Evolutionary conservation across 1,284 basidiomycete species (phyloP), one percentile per base, ranked within the genome.

Genomic region (Cutaneotrichosporon cavernicola): DNA sequence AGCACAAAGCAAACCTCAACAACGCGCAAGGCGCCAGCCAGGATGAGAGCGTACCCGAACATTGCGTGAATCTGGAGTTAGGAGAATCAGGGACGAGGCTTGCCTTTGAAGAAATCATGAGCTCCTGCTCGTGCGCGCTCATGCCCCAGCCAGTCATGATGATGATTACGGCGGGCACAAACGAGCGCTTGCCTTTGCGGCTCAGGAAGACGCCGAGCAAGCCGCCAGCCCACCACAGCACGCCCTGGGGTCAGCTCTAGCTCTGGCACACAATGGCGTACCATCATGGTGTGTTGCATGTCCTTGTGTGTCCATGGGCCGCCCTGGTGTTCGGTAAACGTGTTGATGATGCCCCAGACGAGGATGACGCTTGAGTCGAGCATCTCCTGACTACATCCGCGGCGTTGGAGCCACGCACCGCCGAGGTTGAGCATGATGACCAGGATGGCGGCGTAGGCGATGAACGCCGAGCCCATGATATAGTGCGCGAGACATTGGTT

Each of bases 91-190:
- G 22, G n/a, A 9, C n/a, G 31, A 0, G 16, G 65, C 69, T 68
- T 32, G 90, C 90, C 82, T 88, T 89, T 2, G 91, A 90, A 0
- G 90, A 91, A 56, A 95, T 84, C 86, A 88, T 89, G 60, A 94
- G 82, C 10, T 86, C 87, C 81, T 97, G 95, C 2, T 86, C 86
- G 71, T 97, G 95, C 49, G 90, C 88, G 4, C 90, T 90, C 92
- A 97, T 96, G 34, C 90, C 94, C 90, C 92, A 97, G 2, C 95
- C 95, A 0, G 93, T 96, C 65, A 96, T 83, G 63, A 92, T 87
- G 68, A 95, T 88, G 65, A 97, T 92, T 38, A 94, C 67, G 18
- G 86, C 87, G 2, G 95, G 94, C 3, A 96, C 83, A 26, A 96
- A 86, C 53, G 89, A 91, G 63, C 93, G 86, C 84, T 89, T 88